Base-by-base conservation (phyloP, 331 rosid genomes). In the Telfairia occidentalis region DNA sequence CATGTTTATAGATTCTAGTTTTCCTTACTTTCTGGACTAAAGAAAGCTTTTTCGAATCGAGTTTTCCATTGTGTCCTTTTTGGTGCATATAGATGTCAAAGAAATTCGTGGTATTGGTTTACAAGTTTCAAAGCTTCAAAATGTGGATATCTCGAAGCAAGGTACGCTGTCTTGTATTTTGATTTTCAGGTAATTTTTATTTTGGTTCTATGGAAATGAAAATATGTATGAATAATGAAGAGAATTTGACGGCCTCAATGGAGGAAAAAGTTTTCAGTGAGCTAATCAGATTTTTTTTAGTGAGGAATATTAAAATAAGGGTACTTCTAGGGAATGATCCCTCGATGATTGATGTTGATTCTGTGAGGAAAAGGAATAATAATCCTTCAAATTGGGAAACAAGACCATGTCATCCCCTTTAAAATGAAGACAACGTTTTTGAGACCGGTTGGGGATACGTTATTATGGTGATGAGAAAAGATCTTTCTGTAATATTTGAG, bases 21-120 rank as follows among this genome's bases (percentile, higher is more conserved):
- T 67, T 42, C 23, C 69, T 23, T 40, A 12, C 54, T 24, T 66
- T n/a, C 50, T 65, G n/a, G 50, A 65, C 42, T 3, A 5, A 42
- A 15, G 45, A 21, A 29, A n/a, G 13, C 3, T 5, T 45, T 46
- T 40, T 67, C 13, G 0, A 43, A 69, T 40, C 30, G 46, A 40
- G 35, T 23, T 42, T 21, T 72, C 29, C 5, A 71, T 37, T 29
- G 10, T 37, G 11, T 19, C 34, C 73, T 59, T 61, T 32, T 34
- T 28, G 48, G 57, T 29, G 24, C 34, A 40, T 46, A 29, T 78
- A 91, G 98, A 91, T 87, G 92, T 90, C 71, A 87, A 88, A 90
- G 97, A 94, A 76, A 94, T 94, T 75, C 94, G 97, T 59, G 98
- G 98, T 76, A 78, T 94, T 83, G 98, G 97, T 77, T 78, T 94